Evolutionary conservation across 73 alveolate species (phyloP), one percentile per base, ranked within the genome.

Genomic region (Paramecium caudatum): DNA sequence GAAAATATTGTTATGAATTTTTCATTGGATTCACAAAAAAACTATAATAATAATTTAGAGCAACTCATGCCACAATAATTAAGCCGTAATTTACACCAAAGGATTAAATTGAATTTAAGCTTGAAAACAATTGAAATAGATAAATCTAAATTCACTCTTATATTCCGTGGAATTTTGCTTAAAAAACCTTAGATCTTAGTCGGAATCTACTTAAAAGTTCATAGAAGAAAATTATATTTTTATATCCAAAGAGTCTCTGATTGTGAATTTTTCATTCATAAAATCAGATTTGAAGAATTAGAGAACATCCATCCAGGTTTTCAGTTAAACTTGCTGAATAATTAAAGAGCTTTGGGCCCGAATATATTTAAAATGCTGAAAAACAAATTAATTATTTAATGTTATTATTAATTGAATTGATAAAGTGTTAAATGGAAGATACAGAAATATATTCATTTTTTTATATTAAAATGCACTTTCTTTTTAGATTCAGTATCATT

Each of bases 1-100:
- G 83, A 65, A 65, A 65, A 65, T 65, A 36, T 65, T 65, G 34
- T 65, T n/a, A 65, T 65, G 50, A 65, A 65, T 23, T 65, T 65
- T 33, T 30, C 83, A 30, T 32, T 36, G 80, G 30, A 55, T 55
- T 9, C 23, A 10, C 23, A 1, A 9, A 33, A 25, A 9, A 65
- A 12, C 39, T 65, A 33, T 10, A 36, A 65, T 65, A 36, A 30
- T 65, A 33, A 46, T 32, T 65, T 65, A 65, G 83, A 65, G 32
- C 8, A 65, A n/a, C 17, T 65, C n/a, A 65, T 65, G 34, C 83
- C 83, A 6, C 4, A 65, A 65, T 4, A 65, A 65, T 30, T 65
- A 17, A 65, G 33, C 3, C 19, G 17, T 12, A 33, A 30, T 13
- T 32, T 33, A 12, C 23, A 65, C 17, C 25, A 65, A 65, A 33